Base-by-base conservation (phyloP, 768 basidiomycete genomes). In the Russula dissimulans region DNA sequence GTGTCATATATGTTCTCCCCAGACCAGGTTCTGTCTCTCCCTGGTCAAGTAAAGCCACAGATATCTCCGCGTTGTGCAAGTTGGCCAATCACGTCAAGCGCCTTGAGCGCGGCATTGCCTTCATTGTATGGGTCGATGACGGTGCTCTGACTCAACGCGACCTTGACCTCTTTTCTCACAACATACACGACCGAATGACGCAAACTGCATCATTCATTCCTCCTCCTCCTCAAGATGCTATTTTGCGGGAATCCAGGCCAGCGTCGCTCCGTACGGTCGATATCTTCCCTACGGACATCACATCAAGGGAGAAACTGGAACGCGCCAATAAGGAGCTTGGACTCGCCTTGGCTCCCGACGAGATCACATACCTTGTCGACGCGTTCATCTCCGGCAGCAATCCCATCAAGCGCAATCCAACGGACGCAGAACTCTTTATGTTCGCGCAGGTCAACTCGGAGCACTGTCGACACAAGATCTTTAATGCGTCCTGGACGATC, bases 361-460 rank as follows among this genome's bases (percentile, higher is more conserved):
- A 99, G 71, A 90, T 98, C 62, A 82, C 53, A 36, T 99, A 97
- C 73, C 84, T 98, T 64, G 81, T 97, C 64, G 79, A 89, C 55
- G 93, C 90, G 11, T 99, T 93, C 72, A 78, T 90, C 31, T 78
- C 86, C n/a, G 87, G 88, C 5, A 59, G 76, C 5, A 69, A 77
- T 12, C 79, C 88, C 1, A 83, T 89, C 71, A 78, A 78, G 50
- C 84, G 95, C 39, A 87, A 92, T 69, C 97, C 95, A 8, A 97
- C 91, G 42, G 97, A 98, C 70, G 95, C 95, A 3, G 97, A 99
- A 71, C 79, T 99, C 8, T 99, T 99, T 81, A 99, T 98, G 97
- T 99, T 98, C 72, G 95, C 97, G 3, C 97, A 99, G 70, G 95
- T 99, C 71, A 99, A 99, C 75, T 97, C 95, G n/a, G 97, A 99